Evolutionary conservation across 768 basidiomycete species (phyloP).

Genomic region (Russula sp.): DNA sequence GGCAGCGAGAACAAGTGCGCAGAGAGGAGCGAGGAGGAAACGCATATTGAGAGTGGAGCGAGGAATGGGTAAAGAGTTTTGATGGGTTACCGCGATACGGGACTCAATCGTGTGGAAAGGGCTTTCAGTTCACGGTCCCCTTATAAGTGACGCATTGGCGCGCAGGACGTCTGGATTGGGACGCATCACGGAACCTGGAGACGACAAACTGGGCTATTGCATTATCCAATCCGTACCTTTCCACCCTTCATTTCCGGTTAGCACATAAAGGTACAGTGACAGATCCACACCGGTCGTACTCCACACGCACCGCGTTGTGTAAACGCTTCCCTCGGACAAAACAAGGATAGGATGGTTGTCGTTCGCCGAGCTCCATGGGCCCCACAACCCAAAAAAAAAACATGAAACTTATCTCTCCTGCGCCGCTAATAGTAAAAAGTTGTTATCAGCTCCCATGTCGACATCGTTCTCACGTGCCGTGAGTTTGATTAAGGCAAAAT

Average conservation of each 20-base stretch:
- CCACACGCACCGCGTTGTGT: not conserved
- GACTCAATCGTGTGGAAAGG: not conserved
- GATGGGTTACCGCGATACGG: not conserved
- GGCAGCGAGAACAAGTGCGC: not conserved
- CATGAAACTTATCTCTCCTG: not conserved
- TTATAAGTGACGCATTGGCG: constrained; percentile 2
- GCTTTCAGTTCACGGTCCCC: not conserved
- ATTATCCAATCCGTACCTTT: not conserved
- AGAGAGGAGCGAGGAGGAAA: not conserved
- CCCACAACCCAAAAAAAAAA: not conserved
- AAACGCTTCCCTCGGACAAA: not conserved
- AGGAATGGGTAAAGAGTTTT: not conserved
- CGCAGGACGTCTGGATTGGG: not conserved
- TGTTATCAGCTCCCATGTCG: not conserved
- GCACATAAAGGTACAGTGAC: not conserved
- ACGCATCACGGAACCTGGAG: not conserved
- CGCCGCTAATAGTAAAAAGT: not conserved
- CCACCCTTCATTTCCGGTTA: constrained; percentile 9
- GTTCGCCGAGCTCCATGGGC: not conserved
- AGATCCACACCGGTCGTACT: not conserved
- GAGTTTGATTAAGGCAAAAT: not conserved
- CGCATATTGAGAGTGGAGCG: not conserved
- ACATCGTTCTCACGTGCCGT: not conserved
- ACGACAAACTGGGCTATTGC: not conserved
- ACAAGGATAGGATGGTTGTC: not conserved